phyloP scores from a whole-genome alignment of 73 alveolate species.

The Blepharisma japonicum region DNA sequence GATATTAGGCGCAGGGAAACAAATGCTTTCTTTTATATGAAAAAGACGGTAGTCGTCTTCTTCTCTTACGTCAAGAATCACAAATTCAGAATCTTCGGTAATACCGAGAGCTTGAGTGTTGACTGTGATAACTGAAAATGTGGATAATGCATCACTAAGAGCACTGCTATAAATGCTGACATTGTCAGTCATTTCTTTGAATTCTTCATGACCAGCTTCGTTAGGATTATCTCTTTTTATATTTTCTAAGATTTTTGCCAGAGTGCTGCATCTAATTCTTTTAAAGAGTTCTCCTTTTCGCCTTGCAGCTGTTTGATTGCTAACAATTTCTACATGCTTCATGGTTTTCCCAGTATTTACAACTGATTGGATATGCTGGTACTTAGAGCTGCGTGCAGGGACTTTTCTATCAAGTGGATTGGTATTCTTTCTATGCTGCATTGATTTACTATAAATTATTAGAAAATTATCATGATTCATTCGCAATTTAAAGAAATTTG shows the following conservation, averaged over 20 bases:
- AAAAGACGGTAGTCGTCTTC: conserved; percentile 62
- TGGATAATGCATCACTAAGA: background rate
- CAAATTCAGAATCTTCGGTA: conserved; percentile 62
- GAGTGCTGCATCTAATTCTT: conserved; percentile 75
- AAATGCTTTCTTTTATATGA: conserved; percentile 66
- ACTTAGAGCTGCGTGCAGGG: background rate
- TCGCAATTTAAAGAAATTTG: no score
- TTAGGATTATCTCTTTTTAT: background rate
- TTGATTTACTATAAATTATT: no score
- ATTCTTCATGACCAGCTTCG: conserved; percentile 29
- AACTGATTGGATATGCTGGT: background rate
- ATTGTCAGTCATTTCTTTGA: conserved; percentile 40
- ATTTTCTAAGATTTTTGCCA: conserved; percentile 47
- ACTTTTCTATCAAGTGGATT: no score
- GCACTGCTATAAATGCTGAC: conserved; percentile 54
- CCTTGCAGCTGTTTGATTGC: conserved; percentile 60
- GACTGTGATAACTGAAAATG: conserved; percentile 51
- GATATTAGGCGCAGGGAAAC: conserved; percentile 81
- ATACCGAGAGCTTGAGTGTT: conserved; percentile 81
- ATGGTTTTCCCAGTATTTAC: conserved; percentile 52
- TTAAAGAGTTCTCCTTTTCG: conserved; percentile 76
- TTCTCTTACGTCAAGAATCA: conserved; percentile 85
- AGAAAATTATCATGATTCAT: no score
- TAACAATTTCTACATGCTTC: conserved; percentile 73
- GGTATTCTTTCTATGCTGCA: no score